phyloP scores from a whole-genome alignment of 1,284 basidiomycete genomes.

The Inonotus hispidus region DNA sequence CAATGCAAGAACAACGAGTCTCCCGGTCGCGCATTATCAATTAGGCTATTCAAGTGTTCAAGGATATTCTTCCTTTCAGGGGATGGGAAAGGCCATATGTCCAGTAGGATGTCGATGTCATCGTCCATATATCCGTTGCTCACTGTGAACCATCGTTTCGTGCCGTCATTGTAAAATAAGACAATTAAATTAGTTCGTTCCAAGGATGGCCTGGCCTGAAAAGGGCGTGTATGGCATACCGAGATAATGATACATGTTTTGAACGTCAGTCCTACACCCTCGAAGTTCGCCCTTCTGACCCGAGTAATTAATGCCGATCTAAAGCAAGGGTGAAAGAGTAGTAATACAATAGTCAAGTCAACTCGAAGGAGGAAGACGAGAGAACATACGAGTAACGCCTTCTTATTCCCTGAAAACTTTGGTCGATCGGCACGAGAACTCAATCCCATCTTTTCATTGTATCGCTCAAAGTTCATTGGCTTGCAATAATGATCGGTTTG shows the following conservation, averaged over 20 bases:
- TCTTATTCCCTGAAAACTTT: constrained; percentile 46
- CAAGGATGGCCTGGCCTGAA: no score
- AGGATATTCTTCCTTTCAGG: constrained; percentile 83
- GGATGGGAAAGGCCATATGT: constrained; percentile 54
- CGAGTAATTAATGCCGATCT: constrained; percentile 84
- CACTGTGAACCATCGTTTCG: constrained; percentile 31
- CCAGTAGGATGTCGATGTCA: constrained; percentile 86
- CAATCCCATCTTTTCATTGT: neutral
- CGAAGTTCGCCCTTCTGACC: constrained; percentile 56
- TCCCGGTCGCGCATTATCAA: constrained; percentile 68
- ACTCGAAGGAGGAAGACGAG: neutral
- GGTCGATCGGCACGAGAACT: neutral
- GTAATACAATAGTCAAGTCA: neutral
- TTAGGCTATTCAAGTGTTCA: constrained; percentile 86
- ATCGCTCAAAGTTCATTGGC: neutral
- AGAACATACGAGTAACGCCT: constrained; percentile 65
- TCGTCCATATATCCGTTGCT: constrained; percentile 67
- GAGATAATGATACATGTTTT: constrained; percentile 73
- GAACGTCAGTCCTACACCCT: constrained; percentile 87
- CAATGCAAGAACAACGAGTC: constrained; percentile 93
- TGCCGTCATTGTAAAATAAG: no score
- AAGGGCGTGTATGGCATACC: constrained; percentile 36
- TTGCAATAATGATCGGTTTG: neutral
- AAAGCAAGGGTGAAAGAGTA: neutral
- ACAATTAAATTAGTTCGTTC: no score